A percentile compares a stretch with the other conserved stretches of the same genome.
These are phyloP conservation scores for Aspergillus pseudoglaucus DNA, from an alignment of 2,329 filamentous ascomycete genomes.

Conservation along the genomic window DNA sequence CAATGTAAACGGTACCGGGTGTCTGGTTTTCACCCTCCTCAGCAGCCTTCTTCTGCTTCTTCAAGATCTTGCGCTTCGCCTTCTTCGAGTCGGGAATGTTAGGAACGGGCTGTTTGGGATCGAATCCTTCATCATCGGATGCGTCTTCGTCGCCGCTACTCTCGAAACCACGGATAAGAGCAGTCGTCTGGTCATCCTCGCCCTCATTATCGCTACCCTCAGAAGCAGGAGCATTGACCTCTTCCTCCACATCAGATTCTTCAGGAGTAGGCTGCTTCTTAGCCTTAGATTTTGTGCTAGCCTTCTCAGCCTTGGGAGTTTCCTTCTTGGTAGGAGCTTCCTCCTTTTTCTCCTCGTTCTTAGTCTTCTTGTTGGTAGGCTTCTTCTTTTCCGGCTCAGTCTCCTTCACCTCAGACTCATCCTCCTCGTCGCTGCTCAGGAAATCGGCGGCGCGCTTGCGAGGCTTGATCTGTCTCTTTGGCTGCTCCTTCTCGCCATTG, in stretches of 20 bases:
- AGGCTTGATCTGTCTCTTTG: slow-evolving; percentile 33
- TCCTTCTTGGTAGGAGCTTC: slow-evolving; percentile 14
- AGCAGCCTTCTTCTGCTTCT: slow-evolving; percentile 43
- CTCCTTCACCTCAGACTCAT: slow-evolving; percentile 14
- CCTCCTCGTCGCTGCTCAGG: slow-evolving; percentile 40
- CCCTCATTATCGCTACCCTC: slow-evolving; percentile 25
- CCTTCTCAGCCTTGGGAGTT: slow-evolving; percentile 11
- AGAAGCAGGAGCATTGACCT: slow-evolving; percentile 19
- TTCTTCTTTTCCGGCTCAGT: slow-evolving; percentile 27
- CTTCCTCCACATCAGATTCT: slow-evolving; percentile 30
- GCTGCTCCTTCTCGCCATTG: slow-evolving; percentile 22
- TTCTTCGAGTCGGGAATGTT: slow-evolving; percentile 41
- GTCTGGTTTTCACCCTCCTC: slow-evolving; percentile 26
- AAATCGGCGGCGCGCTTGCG: slow-evolving; percentile 45
- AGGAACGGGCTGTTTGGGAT: slow-evolving; percentile 39
- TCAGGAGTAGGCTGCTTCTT: slow-evolving; percentile 35
- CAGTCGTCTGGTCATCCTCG: slow-evolving; percentile 48
- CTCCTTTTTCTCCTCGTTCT: slow-evolving; percentile 23
- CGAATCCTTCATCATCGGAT: slow-evolving; percentile 40
- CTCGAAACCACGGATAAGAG: slow-evolving; percentile 51
- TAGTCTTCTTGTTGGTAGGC: slow-evolving; percentile 41
- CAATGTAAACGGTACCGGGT: slow-evolving; percentile 81
- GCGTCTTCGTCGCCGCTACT: slow-evolving; percentile 49
- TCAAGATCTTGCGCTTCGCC: slow-evolving; percentile 46
- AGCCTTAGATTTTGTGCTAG: slow-evolving; percentile 27